These are phyloP conservation scores for Trebouxiophyceae sp. DNA, from an alignment of 163 green algal species.

Conservation along the genomic window DNA sequence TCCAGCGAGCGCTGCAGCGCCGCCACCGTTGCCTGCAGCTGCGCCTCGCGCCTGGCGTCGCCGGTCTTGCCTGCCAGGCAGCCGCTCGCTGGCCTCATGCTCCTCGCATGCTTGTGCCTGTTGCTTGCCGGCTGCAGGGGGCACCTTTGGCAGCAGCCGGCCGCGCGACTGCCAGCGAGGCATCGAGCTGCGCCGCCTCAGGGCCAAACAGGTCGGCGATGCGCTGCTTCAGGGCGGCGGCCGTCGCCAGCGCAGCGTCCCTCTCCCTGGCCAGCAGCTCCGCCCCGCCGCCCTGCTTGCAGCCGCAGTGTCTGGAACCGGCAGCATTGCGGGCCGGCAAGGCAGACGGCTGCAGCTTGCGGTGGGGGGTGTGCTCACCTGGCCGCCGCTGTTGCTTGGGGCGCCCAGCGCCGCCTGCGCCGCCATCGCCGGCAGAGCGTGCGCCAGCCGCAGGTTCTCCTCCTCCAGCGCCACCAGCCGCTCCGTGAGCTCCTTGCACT, in stretches of 20 bases:
- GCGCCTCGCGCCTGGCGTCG: background rate
- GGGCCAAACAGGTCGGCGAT: background rate
- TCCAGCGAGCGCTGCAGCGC: background rate
- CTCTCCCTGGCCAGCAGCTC: background rate
- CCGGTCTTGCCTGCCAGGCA: background rate
- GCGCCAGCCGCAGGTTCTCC: background rate
- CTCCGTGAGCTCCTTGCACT: background rate
- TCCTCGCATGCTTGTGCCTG: too few relatives aligned
- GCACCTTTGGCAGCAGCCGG: too few relatives aligned
- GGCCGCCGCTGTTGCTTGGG: background rate
- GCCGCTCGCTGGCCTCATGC: too few relatives aligned
- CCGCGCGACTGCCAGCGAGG: too few relatives aligned
- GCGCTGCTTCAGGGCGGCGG: background rate
- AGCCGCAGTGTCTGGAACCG: background rate
- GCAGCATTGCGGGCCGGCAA: background rate
- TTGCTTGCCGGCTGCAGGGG: too few relatives aligned
- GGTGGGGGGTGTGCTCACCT: background rate
- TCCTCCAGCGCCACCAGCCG: background rate
- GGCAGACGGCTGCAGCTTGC: background rate
- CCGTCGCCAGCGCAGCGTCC: background rate
- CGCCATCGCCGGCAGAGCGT: background rate
- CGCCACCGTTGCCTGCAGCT: background rate
- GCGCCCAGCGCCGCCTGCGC: background rate
- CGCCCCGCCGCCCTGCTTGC: background rate
- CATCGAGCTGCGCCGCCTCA: background rate